phyloP scores from a whole-genome alignment of 441 rosid species.

The Erysimum cheiri region DNA sequence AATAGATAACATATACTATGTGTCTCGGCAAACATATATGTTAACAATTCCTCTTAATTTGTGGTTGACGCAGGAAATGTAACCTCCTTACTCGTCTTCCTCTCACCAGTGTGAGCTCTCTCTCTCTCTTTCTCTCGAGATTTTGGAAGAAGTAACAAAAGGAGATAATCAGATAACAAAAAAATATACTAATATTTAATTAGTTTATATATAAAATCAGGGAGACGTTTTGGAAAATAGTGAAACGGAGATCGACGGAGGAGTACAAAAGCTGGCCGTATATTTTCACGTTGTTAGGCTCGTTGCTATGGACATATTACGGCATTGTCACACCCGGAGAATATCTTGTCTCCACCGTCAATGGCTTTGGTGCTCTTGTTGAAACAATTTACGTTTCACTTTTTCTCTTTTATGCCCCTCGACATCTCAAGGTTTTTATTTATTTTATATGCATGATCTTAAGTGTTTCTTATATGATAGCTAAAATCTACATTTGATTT shows the following conservation, averaged over 20 bases:
- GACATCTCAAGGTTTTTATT: conserved; percentile 56
- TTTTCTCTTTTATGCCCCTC: conserved; percentile 64
- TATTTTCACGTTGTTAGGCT: conserved; percentile 63
- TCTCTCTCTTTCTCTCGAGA: background rate
- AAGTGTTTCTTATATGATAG: conserved; percentile 35
- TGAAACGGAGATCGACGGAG: conserved; percentile 68
- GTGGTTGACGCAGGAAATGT: conserved; percentile 61
- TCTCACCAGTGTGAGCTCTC: conserved; percentile 72
- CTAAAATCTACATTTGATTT: conserved; percentile 10
- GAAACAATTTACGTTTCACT: conserved; percentile 60
- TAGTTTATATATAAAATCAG: conserved; percentile 45
- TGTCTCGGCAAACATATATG: conserved; percentile 10
- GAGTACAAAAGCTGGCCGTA: conserved; percentile 83
- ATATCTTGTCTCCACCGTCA: conserved; percentile 71
- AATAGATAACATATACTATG: background rate
- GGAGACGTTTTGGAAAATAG: conserved; percentile 65
- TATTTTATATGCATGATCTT: conserved; percentile 16
- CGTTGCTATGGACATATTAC: conserved; percentile 79
- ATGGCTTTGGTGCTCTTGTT: conserved; percentile 68
- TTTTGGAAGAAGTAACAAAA: conserved; percentile 9
- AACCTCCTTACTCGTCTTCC: conserved; percentile 74
- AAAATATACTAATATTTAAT: background rate
- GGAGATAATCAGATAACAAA: background rate
- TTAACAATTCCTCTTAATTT: background rate
- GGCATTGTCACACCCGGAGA: conserved; percentile 72